Evolutionary conservation across 2,329 filamentous ascomycete species (phyloP), one percentile per base, ranked within the genome.

Genomic region (Aschersonia sp.): DNA sequence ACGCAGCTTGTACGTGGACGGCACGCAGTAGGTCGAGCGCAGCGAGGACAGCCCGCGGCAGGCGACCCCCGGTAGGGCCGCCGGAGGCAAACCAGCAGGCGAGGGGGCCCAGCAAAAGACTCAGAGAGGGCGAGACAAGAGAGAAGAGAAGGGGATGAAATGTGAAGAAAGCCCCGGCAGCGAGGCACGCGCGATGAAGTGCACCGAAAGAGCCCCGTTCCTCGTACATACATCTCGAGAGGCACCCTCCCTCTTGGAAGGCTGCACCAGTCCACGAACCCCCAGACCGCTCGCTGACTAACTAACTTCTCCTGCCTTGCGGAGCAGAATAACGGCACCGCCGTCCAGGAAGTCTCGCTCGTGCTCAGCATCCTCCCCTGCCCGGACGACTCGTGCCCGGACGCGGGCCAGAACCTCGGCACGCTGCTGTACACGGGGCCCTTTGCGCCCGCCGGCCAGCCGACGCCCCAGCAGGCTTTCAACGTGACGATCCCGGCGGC

Each of bases 361-460:
- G 45, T 47, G 41, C 9, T 49, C 5, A 49, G 45, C 48, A 40
- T 49, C 30, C 30, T 47, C 11, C 29, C 45, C 30, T 49, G 48
- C 14, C 48, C 48, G 0, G 10, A 30, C 1, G 12, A 29, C 7
- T 10, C 11, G 2, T 47, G 48, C 12, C 45, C 45, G 35, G 40
- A 43, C 10, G 43, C 37, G 1, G 45, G 45, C 42, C 42, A 43
- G 2, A 37, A 32, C 29, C 35, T 47, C n/a, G 48, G 48, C 39
- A 45, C 30, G 7, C 11, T 47, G 10, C 39, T 49, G 4, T 45
- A 44, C 14, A 3, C 35, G 1, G 48, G 48, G 4, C n/a, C 37
- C 2, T 49, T 47, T 11, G 5, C 45, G 4, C 48, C 48, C 10
- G 10, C 6, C n/a, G 45, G 9, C 22, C 22, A 22, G 10, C 1